Base-by-base conservation (phyloP, 371 early-diverging fungal species). In the Mucor saturninus region DNA sequence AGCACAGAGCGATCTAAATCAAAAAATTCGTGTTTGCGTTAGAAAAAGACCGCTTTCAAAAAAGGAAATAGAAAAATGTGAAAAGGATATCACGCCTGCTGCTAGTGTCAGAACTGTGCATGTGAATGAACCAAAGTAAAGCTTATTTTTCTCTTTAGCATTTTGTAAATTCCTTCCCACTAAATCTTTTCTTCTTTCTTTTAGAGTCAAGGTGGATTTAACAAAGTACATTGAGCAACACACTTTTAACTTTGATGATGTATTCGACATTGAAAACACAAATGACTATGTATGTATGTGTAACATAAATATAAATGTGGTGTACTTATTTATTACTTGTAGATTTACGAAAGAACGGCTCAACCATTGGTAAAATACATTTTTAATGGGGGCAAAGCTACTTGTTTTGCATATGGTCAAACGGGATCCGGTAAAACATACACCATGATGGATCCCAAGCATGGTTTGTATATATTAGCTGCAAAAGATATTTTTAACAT, bases 361-460 rank as follows among this genome's bases (percentile, higher is more conserved):
- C 84, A 79, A 37, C 96, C 95, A 2, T 77, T 99, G 40, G 98
- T 99, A 2, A 88, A 95, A 50, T 95, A 96, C 74, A 87, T 96
- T 5, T 95, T 98, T 59, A 71, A 80, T 39, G 98, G 98, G 2
- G 99, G 98, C 54, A 96, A 96, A 72, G 97, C 98, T 0, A 98
- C 99, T 3, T 95, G 98, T 72, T 97, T 99, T 84, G 99, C 98
- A 40, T 99, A 98, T 77, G 98, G 99, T 1, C 99, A 98, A 74
- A 98, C 98, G 11, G 96, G 86, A 48, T 73, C 75, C 5, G 99
- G 99, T 28, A 99, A 99, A 71, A 99, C 99, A 0, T 92, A 87
- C 78, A 99, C 99, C 2, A 98, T 99, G 99, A 83, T 98, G 62
- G 93, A 95, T 74, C 81, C 78, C 9, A 81, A 83, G n/a, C 80